Evolutionary conservation across 805 yeast species (phyloP), one percentile per base, ranked within the genome.

Genomic region (Saccharomycopsis fermentans): DNA sequence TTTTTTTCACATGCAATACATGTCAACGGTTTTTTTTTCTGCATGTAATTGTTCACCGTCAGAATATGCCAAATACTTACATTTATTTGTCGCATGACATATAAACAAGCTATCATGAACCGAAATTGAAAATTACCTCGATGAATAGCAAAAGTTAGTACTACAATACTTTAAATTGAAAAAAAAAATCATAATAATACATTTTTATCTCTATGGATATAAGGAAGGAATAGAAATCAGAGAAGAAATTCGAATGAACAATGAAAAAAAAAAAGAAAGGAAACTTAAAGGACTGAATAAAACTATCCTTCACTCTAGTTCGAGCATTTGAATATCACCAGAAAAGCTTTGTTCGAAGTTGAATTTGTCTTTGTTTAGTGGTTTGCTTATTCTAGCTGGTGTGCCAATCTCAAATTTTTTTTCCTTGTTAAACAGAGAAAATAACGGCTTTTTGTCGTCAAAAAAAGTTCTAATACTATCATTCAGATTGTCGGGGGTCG

Each of bases 281-380:
- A 37, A 16, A n/a, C n/a, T n/a, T n/a, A n/a, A 8, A 21, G 24
- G 4, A 16, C 24, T 6, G 14, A 6, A 26, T 11, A 43, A 21
- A 43, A 19, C 19, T 17, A 16, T 37, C 21, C 8, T 43, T 56
- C 39, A 54, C 39, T 54, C 35, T 39, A 54, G 32, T 16, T 58
- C 60, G 14, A 55, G 47, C 63, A 61, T 61, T 34, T 56, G 60
- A 50, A 61, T 39, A 52, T 61, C 63, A 8, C 59, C 58, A 2
- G 63, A 55, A 37, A 59, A 53, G 37, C 55, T 61, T n/a, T 55
- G 35, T 21, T 61, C 63, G 32, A 61, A 58, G 52, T 61, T 59
- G 40, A 61, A 61, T 32, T 54, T 58, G 39, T 58, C 59, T n/a
- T 27, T 26, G 34, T 52, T 39, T 17, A 27, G 34, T 19, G 48